A percentile compares a stretch with the other conserved stretches of the same genome.
phyloP scores from a whole-genome alignment of 2,329 filamentous ascomycete species.

The Xylariaceae sp. region DNA sequence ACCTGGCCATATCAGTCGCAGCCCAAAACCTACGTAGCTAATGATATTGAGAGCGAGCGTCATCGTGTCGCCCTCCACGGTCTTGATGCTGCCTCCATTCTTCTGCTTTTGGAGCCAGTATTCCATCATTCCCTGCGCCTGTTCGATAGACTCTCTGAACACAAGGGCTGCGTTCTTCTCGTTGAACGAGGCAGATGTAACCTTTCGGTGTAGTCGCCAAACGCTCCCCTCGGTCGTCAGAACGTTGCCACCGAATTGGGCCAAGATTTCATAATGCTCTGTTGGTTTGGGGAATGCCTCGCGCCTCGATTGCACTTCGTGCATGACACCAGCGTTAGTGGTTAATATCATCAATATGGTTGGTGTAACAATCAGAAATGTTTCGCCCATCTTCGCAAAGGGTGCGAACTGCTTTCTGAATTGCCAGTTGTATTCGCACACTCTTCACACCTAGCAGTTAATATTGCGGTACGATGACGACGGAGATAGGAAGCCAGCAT shows the following conservation, averaged over 20 bases:
- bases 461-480: not conserved
- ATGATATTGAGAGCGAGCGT: slow-evolving; percentile 54
- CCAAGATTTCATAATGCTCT: slow-evolving; percentile 56
- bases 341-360: slow-evolving; percentile 52
- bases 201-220: slow-evolving; percentile 73
- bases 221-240: slow-evolving; percentile 65
- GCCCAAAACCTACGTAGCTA: slow-evolving; percentile 69
- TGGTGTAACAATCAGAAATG: slow-evolving; percentile 62
- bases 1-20: slow-evolving; percentile 61
- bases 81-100: slow-evolving; percentile 47
- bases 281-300: slow-evolving; percentile 71
- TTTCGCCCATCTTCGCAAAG: slow-evolving; percentile 60
- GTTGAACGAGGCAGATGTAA: slow-evolving; percentile 69
- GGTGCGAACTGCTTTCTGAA: slow-evolving; percentile 53
- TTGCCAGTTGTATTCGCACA: slow-evolving; percentile 57
- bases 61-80: slow-evolving; percentile 66
- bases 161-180: slow-evolving; percentile 71
- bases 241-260: slow-evolving; percentile 70
- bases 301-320: slow-evolving; percentile 62
- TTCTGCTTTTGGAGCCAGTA: slow-evolving; percentile 49
- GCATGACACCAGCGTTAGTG: slow-evolving; percentile 62
- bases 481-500: slow-evolving; percentile 29
- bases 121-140: slow-evolving; percentile 61
- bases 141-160: slow-evolving; percentile 59
- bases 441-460: slow-evolving; percentile 13